Evolutionary conservation across 2,329 filamentous ascomycete species (phyloP).

Genomic region (Cladophialophora bantiana): DNA sequence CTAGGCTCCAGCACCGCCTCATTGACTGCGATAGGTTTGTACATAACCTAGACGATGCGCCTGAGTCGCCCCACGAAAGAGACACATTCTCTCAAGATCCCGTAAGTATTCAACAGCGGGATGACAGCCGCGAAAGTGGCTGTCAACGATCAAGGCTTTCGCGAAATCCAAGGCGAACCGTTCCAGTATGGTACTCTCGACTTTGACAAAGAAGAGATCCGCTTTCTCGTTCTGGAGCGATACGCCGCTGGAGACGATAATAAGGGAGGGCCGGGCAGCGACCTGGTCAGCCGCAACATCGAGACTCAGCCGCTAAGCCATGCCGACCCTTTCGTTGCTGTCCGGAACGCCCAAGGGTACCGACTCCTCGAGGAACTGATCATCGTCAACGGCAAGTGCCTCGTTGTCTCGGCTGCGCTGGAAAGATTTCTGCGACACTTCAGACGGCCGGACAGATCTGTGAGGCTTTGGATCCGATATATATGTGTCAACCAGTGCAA

Average conservation of each 20-base stretch:
- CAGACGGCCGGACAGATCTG: background rate
- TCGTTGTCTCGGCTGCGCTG: conserved; percentile 6
- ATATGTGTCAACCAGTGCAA: conserved; percentile 15
- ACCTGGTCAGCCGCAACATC: conserved; percentile 5
- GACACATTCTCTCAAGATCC: background rate
- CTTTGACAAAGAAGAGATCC: background rate
- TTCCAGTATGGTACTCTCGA: background rate
- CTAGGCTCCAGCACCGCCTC: background rate
- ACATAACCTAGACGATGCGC: background rate
- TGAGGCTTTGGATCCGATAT: conserved; percentile 21
- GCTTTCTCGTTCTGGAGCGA: conserved; percentile 4
- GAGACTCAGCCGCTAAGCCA: conserved; percentile 5
- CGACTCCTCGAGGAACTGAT: conserved; percentile 14
- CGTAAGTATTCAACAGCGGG: background rate
- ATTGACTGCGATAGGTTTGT: background rate
- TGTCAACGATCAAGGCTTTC: conserved; percentile 3
- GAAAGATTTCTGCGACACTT: conserved; percentile 10
- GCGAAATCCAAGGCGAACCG: background rate
- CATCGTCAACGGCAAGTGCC: conserved; percentile 7
- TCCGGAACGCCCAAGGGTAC: conserved; percentile 15
- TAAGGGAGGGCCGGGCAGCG: background rate
- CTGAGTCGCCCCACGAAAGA: background rate
- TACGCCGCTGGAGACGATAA: background rate
- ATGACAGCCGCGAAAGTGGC: background rate
- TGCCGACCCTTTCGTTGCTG: conserved; percentile 16